Evolutionary conservation across 805 yeast species (phyloP).

Genomic region (Alloascoidea hylecoeti): DNA sequence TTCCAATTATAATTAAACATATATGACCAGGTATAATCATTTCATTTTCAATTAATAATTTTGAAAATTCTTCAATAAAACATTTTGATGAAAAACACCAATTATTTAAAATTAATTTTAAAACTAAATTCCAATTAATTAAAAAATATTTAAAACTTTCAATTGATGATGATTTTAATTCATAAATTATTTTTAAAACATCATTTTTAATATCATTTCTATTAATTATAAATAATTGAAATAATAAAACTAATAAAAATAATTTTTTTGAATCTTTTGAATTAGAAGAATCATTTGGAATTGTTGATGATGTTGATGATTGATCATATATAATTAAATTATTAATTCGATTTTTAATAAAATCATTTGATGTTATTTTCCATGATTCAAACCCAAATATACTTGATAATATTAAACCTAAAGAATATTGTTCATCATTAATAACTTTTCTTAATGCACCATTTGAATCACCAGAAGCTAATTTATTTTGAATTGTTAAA

Average conservation of each 20-base stretch:
- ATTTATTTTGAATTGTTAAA: background rate
- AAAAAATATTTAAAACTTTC: background rate
- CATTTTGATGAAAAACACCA: background rate
- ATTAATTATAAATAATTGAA: background rate
- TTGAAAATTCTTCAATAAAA: background rate
- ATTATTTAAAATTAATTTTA: no score
- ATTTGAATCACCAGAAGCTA: background rate
- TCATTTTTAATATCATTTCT: background rate
- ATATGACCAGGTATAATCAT: background rate
- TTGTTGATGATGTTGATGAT: no score
- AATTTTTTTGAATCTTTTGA: no score
- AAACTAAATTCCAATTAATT: no score
- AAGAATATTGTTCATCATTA: background rate
- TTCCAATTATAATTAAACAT: background rate
- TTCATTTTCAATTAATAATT: background rate
- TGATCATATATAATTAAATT: no score
- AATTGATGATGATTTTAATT: background rate
- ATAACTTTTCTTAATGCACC: background rate
- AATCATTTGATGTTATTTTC: background rate
- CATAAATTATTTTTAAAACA: background rate
- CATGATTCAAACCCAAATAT: background rate
- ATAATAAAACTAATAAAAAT: background rate
- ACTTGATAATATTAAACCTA: background rate
- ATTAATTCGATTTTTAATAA: background rate
- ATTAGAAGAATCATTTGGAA: slow-evolving; percentile 1